These are phyloP conservation scores for Nakaseomyces uthaithaninus DNA, from an alignment of 1,139 yeast species.

Conservation along the genomic window DNA sequence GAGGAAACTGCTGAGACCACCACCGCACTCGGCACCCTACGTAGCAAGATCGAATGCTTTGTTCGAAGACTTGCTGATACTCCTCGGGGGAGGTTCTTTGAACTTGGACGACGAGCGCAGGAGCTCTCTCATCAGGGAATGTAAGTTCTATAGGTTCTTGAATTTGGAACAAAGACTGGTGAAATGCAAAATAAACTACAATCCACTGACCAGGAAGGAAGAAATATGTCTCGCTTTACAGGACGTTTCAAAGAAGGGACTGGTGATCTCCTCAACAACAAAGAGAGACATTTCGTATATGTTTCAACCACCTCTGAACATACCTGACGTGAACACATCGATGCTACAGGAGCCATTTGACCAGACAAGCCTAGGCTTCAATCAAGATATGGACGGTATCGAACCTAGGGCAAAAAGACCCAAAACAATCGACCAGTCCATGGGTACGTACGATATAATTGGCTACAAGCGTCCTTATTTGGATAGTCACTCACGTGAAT, in stretches of 20 bases:
- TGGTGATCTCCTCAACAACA: conserved; percentile 18
- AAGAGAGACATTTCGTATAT: conserved; percentile 3
- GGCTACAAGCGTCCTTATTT: conserved; percentile 54
- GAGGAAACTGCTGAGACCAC: conserved; percentile 57
- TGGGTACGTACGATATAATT: conserved; percentile 15
- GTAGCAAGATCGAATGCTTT: conserved; percentile 48
- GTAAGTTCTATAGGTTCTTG: conserved; percentile 66
- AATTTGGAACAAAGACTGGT: conserved; percentile 66
- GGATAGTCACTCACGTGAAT: conserved; percentile 42
- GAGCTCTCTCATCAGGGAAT: conserved; percentile 50
- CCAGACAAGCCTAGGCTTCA: not conserved
- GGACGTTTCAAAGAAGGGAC: conserved; percentile 42
- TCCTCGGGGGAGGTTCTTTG: conserved; percentile 51
- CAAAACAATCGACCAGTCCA: conserved; percentile 9
- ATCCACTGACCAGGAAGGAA: conserved; percentile 44
- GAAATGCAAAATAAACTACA: conserved; percentile 42
- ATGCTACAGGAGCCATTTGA: not conserved
- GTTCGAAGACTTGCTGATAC: conserved; percentile 51
- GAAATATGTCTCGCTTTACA: conserved; percentile 50
- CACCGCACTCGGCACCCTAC: conserved; percentile 56
- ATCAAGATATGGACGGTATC: conserved; percentile 1
- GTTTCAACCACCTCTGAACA: conserved; percentile 1
- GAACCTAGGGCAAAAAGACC: conserved; percentile 12
- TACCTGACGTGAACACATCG: not conserved
- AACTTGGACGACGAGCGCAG: conserved; percentile 47